phyloP scores from a whole-genome alignment of 2,329 filamentous ascomycete genomes.

The Paraphaeosphaeria sporulosa region DNA sequence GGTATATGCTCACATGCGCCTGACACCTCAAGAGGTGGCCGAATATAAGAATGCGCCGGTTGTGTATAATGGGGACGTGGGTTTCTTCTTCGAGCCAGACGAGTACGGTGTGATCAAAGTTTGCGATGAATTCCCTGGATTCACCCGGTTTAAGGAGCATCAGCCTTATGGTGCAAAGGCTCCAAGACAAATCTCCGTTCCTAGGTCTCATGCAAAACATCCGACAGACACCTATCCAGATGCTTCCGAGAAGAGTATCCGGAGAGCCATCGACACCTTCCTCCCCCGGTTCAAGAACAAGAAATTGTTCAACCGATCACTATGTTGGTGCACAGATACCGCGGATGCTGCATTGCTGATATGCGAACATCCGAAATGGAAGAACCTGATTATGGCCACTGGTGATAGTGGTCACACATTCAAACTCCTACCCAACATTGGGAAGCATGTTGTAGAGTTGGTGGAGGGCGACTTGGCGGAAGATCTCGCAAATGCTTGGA shows the following conservation, averaged over 20 bases:
- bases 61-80: conserved; percentile 58
- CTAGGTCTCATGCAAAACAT: conserved; percentile 54
- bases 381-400: conserved; percentile 57
- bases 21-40: conserved; percentile 56
- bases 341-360: conserved; percentile 70
- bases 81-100: conserved; percentile 62
- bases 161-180: conserved; percentile 56
- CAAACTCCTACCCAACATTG: conserved; percentile 57
- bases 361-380: conserved; percentile 59
- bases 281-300: conserved; percentile 52
- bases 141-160: conserved; percentile 43
- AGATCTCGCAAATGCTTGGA: conserved; percentile 53
- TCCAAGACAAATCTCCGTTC: conserved; percentile 62
- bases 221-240: conserved; percentile 56
- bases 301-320: conserved; percentile 52
- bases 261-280: conserved; percentile 50
- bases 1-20: conserved; percentile 62
- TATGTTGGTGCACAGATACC: conserved; percentile 69
- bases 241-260: conserved; percentile 52
- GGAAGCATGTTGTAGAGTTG: conserved; percentile 57
- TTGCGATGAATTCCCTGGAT: conserved; percentile 66
- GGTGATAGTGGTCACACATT: conserved; percentile 59
- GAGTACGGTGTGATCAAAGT: conserved; percentile 57
- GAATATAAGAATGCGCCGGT: conserved; percentile 63
- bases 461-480: conserved; percentile 51